Conservation (phyloP, 73 alveolate genomes). For the Effrenium voratum region DNA sequence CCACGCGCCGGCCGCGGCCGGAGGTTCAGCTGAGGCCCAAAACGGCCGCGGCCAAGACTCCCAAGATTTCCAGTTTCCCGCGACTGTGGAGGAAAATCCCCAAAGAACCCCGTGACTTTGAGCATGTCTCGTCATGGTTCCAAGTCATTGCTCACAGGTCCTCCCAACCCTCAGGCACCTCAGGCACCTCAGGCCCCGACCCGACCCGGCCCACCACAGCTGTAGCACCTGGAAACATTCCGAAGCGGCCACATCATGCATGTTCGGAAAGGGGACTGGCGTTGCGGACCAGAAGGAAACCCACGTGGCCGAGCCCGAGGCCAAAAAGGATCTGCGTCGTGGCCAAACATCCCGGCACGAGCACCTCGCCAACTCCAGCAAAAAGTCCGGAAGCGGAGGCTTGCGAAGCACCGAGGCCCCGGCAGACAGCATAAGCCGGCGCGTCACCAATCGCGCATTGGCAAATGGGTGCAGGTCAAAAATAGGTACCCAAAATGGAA, state of each 20-base stretch:
- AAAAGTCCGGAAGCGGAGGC: no score
- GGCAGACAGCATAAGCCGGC: no score
- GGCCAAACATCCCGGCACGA: conserved; percentile 17
- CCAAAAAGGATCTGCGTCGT: conserved; percentile 32
- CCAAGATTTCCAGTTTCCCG: neutral
- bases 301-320: neutral
- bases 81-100: neutral
- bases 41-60: neutral
- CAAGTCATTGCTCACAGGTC: no score
- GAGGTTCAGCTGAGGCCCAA: conserved; percentile 15
- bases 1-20: neutral
- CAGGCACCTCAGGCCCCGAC: neutral
- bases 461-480: no score
- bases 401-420: no score
- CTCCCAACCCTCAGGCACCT: no score
- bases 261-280: neutral
- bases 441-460: no score
- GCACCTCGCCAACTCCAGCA: neutral
- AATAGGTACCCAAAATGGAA: no score
- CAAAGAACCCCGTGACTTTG: neutral
- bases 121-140: neutral
- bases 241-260: neutral
- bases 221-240: conserved; percentile 27
- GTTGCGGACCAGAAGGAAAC: neutral
- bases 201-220: conserved; percentile 87